phyloP scores from a whole-genome alignment of 2,329 filamentous ascomycete species.

The Colletotrichum nymphaeae region DNA sequence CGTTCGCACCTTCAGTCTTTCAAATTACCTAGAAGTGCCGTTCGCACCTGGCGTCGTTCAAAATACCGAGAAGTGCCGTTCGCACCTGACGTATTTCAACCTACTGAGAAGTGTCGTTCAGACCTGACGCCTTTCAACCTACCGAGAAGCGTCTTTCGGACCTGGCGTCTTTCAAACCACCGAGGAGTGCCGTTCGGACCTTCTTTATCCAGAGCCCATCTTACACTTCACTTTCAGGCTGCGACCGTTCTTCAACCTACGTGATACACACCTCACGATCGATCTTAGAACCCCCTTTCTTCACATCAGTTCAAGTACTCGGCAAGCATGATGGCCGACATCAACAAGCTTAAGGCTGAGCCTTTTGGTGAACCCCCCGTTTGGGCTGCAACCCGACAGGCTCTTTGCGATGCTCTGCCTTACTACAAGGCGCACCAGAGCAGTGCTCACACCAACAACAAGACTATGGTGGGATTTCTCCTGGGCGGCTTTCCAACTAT shows the following conservation, averaged over 20 bases:
- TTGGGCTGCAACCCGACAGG: constrained; percentile 68
- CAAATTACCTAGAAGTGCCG: not conserved
- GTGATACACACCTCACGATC: not conserved
- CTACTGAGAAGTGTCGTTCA: not conserved
- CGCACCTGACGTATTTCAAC: not conserved
- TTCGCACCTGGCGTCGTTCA: not conserved
- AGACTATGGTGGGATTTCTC: constrained; percentile 66
- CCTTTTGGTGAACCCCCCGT: constrained; percentile 43
- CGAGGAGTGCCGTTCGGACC: not conserved
- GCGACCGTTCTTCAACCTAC: not conserved
- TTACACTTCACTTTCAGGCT: not conserved
- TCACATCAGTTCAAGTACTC: not conserved
- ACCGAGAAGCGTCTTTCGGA: not conserved
- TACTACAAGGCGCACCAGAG: constrained; percentile 73
- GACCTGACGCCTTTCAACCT: not conserved
- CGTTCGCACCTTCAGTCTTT: not conserved
- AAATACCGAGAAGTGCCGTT: not conserved
- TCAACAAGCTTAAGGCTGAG: not conserved
- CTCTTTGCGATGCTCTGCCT: constrained; percentile 71
- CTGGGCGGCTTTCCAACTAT: constrained; percentile 65
- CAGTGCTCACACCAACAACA: constrained; percentile 63
- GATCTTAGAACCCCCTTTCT: not conserved
- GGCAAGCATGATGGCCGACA: not conserved
- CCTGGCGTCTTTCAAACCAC: too few relatives aligned
- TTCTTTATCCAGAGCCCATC: not conserved